Conservation (phyloP, 345 rosid species). For the Corchorus olitorius region DNA sequence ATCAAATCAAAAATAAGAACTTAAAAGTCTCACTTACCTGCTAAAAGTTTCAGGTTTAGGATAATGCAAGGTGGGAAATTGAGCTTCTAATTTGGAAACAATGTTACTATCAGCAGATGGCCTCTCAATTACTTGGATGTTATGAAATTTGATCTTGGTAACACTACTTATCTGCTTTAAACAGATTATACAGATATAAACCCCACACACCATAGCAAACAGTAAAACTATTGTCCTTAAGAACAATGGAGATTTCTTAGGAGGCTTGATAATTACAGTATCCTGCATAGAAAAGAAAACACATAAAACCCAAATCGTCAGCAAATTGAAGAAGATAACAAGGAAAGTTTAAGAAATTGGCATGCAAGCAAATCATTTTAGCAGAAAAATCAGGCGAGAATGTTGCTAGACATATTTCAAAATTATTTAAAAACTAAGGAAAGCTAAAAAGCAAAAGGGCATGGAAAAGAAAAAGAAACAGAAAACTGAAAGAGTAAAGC, state of each 20-base stretch:
- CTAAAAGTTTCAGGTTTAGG: conserved; percentile 82
- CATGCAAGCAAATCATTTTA: background rate
- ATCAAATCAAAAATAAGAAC: conserved; percentile 2
- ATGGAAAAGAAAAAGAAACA: background rate
- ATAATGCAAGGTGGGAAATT: conserved; percentile 59
- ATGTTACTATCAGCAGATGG: conserved; percentile 29
- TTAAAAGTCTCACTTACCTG: conserved; percentile 45
- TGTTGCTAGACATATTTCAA: background rate
- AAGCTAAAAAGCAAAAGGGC: background rate
- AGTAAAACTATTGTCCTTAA: conserved; percentile 69
- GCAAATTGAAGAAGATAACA: background rate
- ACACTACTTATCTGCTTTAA: conserved; percentile 59
- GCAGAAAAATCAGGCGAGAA: background rate
- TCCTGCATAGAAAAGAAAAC: conserved; percentile 49
- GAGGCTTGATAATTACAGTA: conserved; percentile 56
- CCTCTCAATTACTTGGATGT: conserved; percentile 45
- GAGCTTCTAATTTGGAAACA: conserved; percentile 22
- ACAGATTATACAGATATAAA: conserved; percentile 64
- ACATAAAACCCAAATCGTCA: conserved; percentile 12
- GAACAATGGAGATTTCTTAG: conserved; percentile 74
- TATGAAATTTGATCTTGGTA: conserved; percentile 37
- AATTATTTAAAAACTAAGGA: background rate
- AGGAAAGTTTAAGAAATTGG: conserved; percentile 11
- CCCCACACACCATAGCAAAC: conserved; percentile 71
- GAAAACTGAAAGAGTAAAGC: conserved; percentile 1